Evolutionary conservation across 495 filamentous ascomycete genomes (phyloP).

Genomic region (Cercophora samala): DNA sequence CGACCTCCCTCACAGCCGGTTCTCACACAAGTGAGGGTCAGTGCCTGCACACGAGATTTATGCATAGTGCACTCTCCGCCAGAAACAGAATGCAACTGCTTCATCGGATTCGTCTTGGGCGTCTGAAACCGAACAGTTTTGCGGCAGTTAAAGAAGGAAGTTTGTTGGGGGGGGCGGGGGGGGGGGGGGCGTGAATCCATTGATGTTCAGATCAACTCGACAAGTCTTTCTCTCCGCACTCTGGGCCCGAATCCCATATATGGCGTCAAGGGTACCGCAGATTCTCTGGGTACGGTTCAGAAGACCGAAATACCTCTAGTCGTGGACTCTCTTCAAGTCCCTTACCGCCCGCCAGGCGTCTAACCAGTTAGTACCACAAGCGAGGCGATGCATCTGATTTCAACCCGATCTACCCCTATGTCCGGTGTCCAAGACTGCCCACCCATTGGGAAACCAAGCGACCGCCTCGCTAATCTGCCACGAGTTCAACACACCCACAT

Average conservation of each 20-base stretch:
- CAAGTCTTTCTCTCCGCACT: slow-evolving; percentile 5
- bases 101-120: not conserved
- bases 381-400: slow-evolving; percentile 15
- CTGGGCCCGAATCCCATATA: slow-evolving; percentile 11
- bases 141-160: not conserved
- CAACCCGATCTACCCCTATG: slow-evolving; percentile 28
- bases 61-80: slow-evolving; percentile 14
- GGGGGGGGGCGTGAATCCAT: slow-evolving; percentile 6
- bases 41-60: slow-evolving; percentile 17
- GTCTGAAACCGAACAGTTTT: not conserved
- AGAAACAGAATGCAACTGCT: not conserved
- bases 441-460: slow-evolving; percentile 18
- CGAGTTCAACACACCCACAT: slow-evolving; percentile 20
- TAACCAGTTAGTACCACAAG: not conserved
- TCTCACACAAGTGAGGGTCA: slow-evolving; percentile 22
- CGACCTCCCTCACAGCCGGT: slow-evolving; percentile 24
- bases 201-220: slow-evolving; percentile 3
- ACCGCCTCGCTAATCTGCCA: slow-evolving; percentile 33
- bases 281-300: slow-evolving; percentile 15
- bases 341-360: not conserved
- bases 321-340: not conserved
- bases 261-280: slow-evolving; percentile 20
- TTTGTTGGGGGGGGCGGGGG: too few species aligned
- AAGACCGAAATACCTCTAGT: slow-evolving; percentile 11
- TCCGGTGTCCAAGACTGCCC: slow-evolving; percentile 27